Conservation (phyloP, 345 rosid genomes). For the Heritiera fomes region DNA sequence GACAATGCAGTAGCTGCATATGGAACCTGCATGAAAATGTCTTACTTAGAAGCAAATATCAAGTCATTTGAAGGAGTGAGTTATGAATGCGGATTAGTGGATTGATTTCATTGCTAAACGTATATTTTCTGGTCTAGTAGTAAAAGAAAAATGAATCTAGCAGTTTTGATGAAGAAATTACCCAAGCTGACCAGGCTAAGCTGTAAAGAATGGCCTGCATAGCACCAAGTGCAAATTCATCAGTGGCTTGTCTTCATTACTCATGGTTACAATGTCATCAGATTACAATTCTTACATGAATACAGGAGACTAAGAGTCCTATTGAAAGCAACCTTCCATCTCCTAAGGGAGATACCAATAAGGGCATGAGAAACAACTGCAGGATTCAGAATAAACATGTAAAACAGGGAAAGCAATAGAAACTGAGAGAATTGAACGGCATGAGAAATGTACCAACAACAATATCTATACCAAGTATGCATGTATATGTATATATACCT, state of each 20-base stretch:
- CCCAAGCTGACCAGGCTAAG: constrained; percentile 84
- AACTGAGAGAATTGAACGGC: background rate
- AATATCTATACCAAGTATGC: background rate
- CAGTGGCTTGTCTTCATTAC: background rate
- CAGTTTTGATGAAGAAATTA: constrained; percentile 27
- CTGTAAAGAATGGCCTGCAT: constrained; percentile 66
- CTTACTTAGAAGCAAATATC: background rate
- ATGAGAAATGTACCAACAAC: background rate
- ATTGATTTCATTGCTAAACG: no score
- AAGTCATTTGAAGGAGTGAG: background rate
- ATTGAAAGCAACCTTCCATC: constrained; percentile 72
- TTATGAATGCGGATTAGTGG: background rate
- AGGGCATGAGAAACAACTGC: constrained; percentile 76
- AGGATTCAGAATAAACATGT: constrained; percentile 14
- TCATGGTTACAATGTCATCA: background rate
- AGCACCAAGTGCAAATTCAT: constrained; percentile 5
- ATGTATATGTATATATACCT: constrained; percentile 36
- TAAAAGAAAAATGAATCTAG: background rate
- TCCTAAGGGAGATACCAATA: constrained; percentile 50
- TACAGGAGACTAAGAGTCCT: constrained; percentile 51
- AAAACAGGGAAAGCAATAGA: background rate
- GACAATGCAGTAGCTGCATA: constrained; percentile 49
- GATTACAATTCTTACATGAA: constrained; percentile 39
- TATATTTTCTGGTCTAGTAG: background rate
- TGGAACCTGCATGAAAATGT: constrained; percentile 63